These are phyloP conservation scores for Stagonosporopsis cucurbitacearum DNA, from an alignment of 2,329 filamentous ascomycete genomes.

Conservation along the genomic window DNA sequence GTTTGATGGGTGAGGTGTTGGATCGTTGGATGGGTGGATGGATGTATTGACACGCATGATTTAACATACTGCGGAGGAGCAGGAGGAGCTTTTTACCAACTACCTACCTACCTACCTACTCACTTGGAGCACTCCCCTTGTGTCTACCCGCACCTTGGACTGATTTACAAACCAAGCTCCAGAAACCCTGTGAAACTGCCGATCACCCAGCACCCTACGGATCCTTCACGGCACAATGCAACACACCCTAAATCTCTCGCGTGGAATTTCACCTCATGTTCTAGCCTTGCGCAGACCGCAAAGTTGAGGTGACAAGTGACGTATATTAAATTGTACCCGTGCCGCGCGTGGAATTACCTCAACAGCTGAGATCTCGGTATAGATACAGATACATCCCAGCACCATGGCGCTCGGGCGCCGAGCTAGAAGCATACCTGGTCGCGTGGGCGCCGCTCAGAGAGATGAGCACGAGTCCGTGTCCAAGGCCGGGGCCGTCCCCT, in stretches of 20 bases:
- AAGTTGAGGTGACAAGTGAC: constrained; percentile 4
- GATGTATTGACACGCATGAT: too few relatives aligned
- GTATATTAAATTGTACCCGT: too few relatives aligned
- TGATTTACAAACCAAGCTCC: background rate
- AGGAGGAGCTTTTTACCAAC: too few relatives aligned
- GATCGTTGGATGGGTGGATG: too few relatives aligned
- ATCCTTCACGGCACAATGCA: background rate
- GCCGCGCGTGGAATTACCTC: constrained; percentile 2
- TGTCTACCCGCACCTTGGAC: background rate
- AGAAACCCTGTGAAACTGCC: background rate
- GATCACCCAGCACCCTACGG: background rate
- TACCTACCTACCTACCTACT: too few relatives aligned
- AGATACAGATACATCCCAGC: background rate
- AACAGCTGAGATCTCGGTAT: background rate
- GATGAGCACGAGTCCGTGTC: background rate
- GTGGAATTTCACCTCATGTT: background rate
- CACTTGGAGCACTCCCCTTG: background rate
- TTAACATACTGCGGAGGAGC: too few relatives aligned
- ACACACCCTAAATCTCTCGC: too few relatives aligned
- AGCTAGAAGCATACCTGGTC: too few relatives aligned
- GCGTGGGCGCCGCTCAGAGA: background rate
- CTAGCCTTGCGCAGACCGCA: background rate
- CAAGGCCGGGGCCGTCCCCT: background rate
- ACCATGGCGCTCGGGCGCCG: background rate
- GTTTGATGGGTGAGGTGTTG: background rate